Evolutionary conservation across 2,329 filamentous ascomycete species (phyloP).

Genomic region (Alternaria sp.): DNA sequence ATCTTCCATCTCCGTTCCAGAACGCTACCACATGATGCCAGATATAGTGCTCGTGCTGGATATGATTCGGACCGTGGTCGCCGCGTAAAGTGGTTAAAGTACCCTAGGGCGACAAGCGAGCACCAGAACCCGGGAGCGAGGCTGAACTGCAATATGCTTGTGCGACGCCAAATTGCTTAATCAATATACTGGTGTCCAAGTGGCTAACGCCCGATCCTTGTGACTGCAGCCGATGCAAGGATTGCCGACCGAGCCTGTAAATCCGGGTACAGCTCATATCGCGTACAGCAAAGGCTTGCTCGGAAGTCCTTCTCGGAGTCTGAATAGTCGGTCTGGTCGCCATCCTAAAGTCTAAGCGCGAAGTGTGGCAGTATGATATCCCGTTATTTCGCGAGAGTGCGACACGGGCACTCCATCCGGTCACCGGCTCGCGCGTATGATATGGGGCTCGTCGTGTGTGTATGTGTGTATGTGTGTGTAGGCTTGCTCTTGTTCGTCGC

Average conservation of each 20-base stretch:
- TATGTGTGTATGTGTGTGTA: not conserved
- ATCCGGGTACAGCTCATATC: slow-evolving; percentile 1
- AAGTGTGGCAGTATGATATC: not conserved
- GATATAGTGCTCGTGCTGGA: slow-evolving; percentile 19
- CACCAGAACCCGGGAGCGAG: slow-evolving; percentile 8
- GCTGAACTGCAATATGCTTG: slow-evolving; percentile 15
- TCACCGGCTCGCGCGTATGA: not conserved
- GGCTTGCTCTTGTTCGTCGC: not conserved
- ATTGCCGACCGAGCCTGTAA: not conserved
- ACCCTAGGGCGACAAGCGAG: slow-evolving; percentile 9
- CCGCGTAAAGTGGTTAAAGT: slow-evolving; percentile 34
- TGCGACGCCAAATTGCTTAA: slow-evolving; percentile 13
- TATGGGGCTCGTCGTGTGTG: not conserved
- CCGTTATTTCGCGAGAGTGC: not conserved
- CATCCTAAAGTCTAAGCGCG: not conserved
- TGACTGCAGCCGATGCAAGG: not conserved
- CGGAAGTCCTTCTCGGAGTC: not conserved
- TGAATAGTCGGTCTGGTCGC: not conserved
- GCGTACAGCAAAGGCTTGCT: not conserved
- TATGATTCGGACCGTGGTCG: slow-evolving; percentile 37
- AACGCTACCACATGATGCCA: slow-evolving; percentile 26
- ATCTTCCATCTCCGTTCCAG: slow-evolving; percentile 14
- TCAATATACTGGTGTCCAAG: slow-evolving; percentile 1
- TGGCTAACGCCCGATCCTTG: not conserved
- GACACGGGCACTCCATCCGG: not conserved